Conservation (phyloP, 1,139 yeast species). For the Kluyveromyces marxianus region DNA sequence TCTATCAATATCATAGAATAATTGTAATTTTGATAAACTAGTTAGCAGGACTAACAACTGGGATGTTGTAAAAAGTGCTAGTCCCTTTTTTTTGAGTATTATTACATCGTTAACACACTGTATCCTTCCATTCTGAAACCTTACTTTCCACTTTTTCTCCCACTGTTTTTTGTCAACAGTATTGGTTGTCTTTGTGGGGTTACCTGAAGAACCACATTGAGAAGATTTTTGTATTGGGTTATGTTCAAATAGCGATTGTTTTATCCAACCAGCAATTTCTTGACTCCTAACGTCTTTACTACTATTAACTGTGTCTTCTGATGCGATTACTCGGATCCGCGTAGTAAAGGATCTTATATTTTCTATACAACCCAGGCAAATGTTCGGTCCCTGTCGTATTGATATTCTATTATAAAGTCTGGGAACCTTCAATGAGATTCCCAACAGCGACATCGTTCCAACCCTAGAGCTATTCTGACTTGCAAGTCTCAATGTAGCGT, state of each 20-base stretch:
- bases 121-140: constrained; percentile 15
- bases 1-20: constrained; percentile 18
- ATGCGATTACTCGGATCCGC: not conserved
- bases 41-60: constrained; percentile 17
- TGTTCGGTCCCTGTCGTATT: not conserved
- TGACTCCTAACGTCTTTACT: constrained; percentile 6
- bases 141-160: constrained; percentile 12
- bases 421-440: not conserved
- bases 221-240: not conserved
- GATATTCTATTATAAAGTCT: not conserved
- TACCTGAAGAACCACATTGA: not conserved
- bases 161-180: constrained; percentile 13
- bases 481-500: not conserved
- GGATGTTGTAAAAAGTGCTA: constrained; percentile 12
- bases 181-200: not conserved
- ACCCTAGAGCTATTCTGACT: not conserved
- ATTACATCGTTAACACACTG: constrained; percentile 11
- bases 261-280: constrained; percentile 5
- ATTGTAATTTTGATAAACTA: constrained; percentile 10
- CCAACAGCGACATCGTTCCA: not conserved
- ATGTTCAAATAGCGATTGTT: not conserved
- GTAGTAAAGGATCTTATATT: not conserved
- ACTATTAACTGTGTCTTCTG: not conserved
- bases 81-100: constrained; percentile 7
- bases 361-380: not conserved